Percentiles rank a stretch among this genome's conserved stretches.
Conservation (phyloP, 2,329 filamentous ascomycete genomes). For the Pseudocercospora vitis region DNA sequence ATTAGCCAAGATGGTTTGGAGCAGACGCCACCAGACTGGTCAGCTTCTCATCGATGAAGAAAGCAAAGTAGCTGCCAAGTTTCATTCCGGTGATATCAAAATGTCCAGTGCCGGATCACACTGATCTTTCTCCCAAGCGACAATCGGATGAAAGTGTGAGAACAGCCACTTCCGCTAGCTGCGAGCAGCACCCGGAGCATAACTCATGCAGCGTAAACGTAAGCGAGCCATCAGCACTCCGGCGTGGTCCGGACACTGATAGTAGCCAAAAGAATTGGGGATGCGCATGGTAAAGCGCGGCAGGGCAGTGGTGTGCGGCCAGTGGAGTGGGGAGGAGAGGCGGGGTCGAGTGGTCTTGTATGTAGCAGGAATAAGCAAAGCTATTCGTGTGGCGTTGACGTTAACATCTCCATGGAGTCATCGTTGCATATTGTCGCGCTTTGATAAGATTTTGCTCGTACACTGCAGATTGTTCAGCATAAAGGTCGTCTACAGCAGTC, state of each 20-base stretch:
- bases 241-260: background rate
- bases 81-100: too few relatives aligned
- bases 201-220: slow-evolving; percentile 3
- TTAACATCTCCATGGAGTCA: background rate
- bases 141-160: too few relatives aligned
- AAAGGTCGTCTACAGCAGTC: background rate
- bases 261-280: background rate
- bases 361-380: slow-evolving; percentile 2
- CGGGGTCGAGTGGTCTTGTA: too few relatives aligned
- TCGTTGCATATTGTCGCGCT: background rate
- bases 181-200: background rate
- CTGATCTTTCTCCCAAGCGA: too few relatives aligned
- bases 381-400: background rate
- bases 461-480: background rate
- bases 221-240: background rate
- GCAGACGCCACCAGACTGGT: background rate
- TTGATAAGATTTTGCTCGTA: background rate
- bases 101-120: too few relatives aligned
- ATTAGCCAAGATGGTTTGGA: background rate
- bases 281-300: background rate
- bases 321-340: background rate
- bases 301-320: background rate
- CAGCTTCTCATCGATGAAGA: background rate
- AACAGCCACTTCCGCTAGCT: background rate
- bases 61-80: background rate